Evolutionary conservation across 2,329 filamentous ascomycete species (phyloP).

Genomic region (Epichloe elymi): DNA sequence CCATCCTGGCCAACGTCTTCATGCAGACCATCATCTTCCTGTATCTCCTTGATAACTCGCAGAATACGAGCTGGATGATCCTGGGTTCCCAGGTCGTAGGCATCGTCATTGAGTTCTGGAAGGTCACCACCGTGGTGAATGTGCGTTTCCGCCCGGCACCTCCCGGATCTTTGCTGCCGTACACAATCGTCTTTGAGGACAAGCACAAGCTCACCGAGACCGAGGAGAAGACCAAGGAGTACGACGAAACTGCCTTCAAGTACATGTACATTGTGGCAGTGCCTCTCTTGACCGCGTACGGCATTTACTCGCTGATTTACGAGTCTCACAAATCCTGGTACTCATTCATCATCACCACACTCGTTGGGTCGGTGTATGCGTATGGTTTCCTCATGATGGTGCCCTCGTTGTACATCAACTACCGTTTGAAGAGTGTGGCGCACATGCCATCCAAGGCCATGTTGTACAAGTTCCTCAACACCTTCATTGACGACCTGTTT

Average conservation of each 20-base stretch:
- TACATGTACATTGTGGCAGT: conserved; percentile 92
- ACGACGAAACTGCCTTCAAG: conserved; percentile 93
- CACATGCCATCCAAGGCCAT: conserved; percentile 96
- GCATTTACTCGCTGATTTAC: conserved; percentile 80
- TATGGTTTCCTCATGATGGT: conserved; percentile 99
- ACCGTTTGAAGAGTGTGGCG: conserved; percentile 85
- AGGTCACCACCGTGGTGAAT: conserved; percentile 90
- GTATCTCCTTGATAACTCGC: conserved; percentile 92
- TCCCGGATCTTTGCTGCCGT: conserved; percentile 61
- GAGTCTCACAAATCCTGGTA: conserved; percentile 98
- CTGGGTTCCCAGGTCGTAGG: conserved; percentile 83
- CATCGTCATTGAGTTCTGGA: conserved; percentile 63
- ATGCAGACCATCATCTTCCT: conserved; percentile 96
- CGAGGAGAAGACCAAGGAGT: conserved; percentile 96
- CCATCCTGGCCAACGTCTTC: conserved; percentile 92
- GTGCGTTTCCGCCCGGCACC: conserved; percentile 62
- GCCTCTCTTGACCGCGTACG: conserved; percentile 79
- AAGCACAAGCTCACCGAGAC: conserved; percentile 93
- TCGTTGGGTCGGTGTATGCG: conserved; percentile 92
- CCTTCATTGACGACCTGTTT: conserved; percentile 97
- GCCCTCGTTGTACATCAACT: conserved; percentile 95
- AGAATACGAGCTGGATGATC: conserved; percentile 99
- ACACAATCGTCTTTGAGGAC: conserved; percentile 76
- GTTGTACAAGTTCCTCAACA: conserved; percentile 98
- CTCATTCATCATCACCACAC: conserved; percentile 84